Percentiles rank a stretch among this genome's conserved stretches.
Conservation (phyloP, 1,284 basidiomycete genomes). For the Ceratobasidium papillatum region DNA sequence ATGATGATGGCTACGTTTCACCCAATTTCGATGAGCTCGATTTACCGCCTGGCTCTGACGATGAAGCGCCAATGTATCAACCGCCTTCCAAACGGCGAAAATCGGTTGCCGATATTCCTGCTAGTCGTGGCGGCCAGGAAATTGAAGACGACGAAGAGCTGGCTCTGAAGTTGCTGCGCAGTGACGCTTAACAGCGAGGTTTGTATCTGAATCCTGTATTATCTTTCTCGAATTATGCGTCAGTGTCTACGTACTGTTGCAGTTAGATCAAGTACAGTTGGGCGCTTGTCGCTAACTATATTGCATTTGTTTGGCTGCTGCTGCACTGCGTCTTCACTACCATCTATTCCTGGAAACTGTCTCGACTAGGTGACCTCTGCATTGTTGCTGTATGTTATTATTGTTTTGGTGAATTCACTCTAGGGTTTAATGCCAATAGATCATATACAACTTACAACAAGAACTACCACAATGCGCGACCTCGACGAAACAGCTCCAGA, state of each 20-base stretch:
- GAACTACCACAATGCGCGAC: not conserved
- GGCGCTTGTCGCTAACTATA: not conserved
- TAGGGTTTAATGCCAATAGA: slow-evolving; percentile 1
- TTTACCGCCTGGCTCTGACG: slow-evolving; percentile 54
- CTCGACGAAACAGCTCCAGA: slow-evolving; percentile 11
- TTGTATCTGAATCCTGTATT: not conserved
- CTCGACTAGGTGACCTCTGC: not conserved
- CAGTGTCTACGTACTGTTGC: not conserved
- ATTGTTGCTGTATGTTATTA: slow-evolving; percentile 6
- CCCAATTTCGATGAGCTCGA: slow-evolving; percentile 80
- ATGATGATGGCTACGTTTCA: slow-evolving; percentile 73
- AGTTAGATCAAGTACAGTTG: too few relatives aligned
- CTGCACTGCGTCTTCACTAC: not conserved
- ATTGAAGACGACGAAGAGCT: slow-evolving; percentile 65
- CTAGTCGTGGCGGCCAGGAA: slow-evolving; percentile 37
- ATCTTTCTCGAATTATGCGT: not conserved
- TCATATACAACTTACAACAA: slow-evolving; percentile 13
- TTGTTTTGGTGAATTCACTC: not conserved
- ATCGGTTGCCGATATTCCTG: slow-evolving; percentile 45
- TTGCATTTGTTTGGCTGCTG: not conserved
- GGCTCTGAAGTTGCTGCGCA: slow-evolving; percentile 57
- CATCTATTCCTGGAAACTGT: not conserved
- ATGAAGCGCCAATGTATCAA: slow-evolving; percentile 55
- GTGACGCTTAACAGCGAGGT: not conserved
- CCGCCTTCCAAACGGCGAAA: slow-evolving; percentile 50